Conservation (phyloP, 1,139 yeast genomes). For the Pichia sp. region DNA sequence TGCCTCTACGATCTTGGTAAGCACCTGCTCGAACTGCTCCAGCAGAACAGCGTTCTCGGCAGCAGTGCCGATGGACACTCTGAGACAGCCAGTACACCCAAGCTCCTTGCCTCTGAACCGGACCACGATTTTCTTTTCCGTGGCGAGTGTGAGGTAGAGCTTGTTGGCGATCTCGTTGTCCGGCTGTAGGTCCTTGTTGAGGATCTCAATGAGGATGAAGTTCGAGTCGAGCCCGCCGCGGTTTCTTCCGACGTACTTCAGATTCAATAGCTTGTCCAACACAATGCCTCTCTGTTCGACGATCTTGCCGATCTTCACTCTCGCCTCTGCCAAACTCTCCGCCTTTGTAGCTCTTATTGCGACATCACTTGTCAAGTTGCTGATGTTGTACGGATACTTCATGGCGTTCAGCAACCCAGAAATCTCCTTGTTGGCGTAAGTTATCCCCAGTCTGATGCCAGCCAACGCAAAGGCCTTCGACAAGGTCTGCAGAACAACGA, state of each 20-base stretch:
- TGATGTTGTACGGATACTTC: slow-evolving; percentile 94
- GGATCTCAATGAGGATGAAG: slow-evolving; percentile 68
- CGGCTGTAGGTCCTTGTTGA: slow-evolving; percentile 58
- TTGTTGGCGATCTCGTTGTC: slow-evolving; percentile 63
- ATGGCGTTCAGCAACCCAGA: slow-evolving; percentile 72
- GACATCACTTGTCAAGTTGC: slow-evolving; percentile 71
- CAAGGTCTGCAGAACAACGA: slow-evolving; percentile 85
- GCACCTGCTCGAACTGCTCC: slow-evolving; percentile 42
- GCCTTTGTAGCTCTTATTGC: slow-evolving; percentile 69
- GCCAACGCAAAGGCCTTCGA: slow-evolving; percentile 96
- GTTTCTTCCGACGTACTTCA: slow-evolving; percentile 64
- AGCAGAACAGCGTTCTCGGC: slow-evolving; percentile 64
- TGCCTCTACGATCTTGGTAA: slow-evolving; percentile 25
- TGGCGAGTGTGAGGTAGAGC: slow-evolving; percentile 68
- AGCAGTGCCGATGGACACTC: slow-evolving; percentile 82
- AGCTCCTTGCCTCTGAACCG: slow-evolving; percentile 87
- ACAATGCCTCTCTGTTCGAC: slow-evolving; percentile 52
- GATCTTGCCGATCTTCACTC: slow-evolving; percentile 46
- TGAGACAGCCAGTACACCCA: slow-evolving; percentile 81
- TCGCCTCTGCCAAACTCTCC: slow-evolving; percentile 59
- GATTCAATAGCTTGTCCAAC: slow-evolving; percentile 45
- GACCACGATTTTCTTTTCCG: slow-evolving; percentile 70
- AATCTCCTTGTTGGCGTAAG: slow-evolving; percentile 59
- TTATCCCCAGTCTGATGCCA: slow-evolving; percentile 83
- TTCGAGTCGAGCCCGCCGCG: slow-evolving; percentile 90